phyloP scores from a whole-genome alignment of 352 stramenopile species.

The Globisporangium megalacanthum region DNA sequence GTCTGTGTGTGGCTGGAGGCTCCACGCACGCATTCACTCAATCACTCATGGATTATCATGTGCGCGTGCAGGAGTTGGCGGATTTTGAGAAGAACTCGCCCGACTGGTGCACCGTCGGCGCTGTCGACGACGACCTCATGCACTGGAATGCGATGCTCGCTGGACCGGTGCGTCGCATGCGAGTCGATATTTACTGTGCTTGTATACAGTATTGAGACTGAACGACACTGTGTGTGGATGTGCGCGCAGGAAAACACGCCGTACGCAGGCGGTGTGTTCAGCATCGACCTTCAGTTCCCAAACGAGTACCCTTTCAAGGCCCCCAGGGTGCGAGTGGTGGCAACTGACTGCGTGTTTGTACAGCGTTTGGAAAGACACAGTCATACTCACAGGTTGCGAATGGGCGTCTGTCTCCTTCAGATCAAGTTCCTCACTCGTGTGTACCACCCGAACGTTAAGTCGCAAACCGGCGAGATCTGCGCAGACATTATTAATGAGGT shows the following conservation, averaged over 20 bases:
- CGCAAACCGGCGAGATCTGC: constrained; percentile 95
- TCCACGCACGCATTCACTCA: not conserved
- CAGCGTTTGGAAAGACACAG: not conserved
- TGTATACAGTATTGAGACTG: not conserved
- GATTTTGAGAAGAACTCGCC: constrained; percentile 89
- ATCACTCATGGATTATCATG: too few relatives aligned
- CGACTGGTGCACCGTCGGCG: constrained; percentile 84
- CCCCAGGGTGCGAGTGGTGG: constrained; percentile 47
- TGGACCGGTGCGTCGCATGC: constrained; percentile 56
- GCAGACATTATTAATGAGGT: constrained; percentile 92
- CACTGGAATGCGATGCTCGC: constrained; percentile 90
- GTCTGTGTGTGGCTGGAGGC: not conserved
- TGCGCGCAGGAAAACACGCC: constrained; percentile 67
- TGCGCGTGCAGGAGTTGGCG: constrained; percentile 57
- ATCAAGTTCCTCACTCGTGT: constrained; percentile 94
- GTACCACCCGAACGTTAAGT: constrained; percentile 97
- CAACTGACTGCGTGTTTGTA: not conserved
- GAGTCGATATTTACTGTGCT: not conserved
- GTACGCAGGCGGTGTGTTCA: constrained; percentile 90
- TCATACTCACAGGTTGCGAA: too few relatives aligned
- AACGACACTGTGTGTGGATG: not conserved
- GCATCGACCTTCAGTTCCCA: constrained; percentile 94
- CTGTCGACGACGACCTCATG: constrained; percentile 86
- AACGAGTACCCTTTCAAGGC: constrained; percentile 96
- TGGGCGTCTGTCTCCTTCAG: constrained; percentile 14